These are phyloP conservation scores for Fraxinus cuspidata DNA, from an alignment of 257 asterid genomes.

Conservation along the genomic window DNA sequence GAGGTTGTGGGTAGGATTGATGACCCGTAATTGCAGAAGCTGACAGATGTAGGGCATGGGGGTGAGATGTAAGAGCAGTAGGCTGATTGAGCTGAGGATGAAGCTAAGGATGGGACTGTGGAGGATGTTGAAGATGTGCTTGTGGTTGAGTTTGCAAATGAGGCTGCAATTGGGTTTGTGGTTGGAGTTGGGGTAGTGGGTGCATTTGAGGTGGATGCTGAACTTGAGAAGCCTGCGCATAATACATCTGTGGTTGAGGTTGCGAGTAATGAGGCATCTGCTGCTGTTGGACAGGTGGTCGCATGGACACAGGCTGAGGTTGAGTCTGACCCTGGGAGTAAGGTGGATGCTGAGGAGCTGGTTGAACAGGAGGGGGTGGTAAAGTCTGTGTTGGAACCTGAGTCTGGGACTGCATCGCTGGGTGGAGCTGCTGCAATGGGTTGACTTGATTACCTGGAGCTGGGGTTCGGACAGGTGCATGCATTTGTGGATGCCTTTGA, in stretches of 20 bases:
- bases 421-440: conserved; percentile 46
- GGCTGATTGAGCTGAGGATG: conserved; percentile 59
- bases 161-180: conserved; percentile 37
- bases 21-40: conserved; percentile 60
- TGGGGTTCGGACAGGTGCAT: conserved; percentile 41
- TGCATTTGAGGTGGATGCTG: conserved; percentile 26
- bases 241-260: conserved; percentile 21
- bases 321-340: conserved; percentile 45
- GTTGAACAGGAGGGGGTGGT: conserved; percentile 44
- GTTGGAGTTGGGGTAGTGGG: no score
- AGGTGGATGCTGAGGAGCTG: conserved; percentile 45
- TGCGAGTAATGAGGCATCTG: conserved; percentile 41
- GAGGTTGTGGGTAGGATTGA: conserved; percentile 65
- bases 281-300: conserved; percentile 5
- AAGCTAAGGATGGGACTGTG: conserved; percentile 40
- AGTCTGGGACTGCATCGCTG: conserved; percentile 51
- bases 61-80: conserved; percentile 37
- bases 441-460: conserved; percentile 50
- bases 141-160: conserved; percentile 55
- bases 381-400: conserved; percentile 40
- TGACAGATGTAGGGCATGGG: conserved; percentile 46
- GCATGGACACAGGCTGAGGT: conserved; percentile 37
- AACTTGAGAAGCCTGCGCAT: conserved; percentile 11
- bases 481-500: conserved; percentile 38
- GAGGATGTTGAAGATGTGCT: conserved; percentile 38